Base-by-base conservation (phyloP, 441 rosid species). In the Hura crepitans region DNA sequence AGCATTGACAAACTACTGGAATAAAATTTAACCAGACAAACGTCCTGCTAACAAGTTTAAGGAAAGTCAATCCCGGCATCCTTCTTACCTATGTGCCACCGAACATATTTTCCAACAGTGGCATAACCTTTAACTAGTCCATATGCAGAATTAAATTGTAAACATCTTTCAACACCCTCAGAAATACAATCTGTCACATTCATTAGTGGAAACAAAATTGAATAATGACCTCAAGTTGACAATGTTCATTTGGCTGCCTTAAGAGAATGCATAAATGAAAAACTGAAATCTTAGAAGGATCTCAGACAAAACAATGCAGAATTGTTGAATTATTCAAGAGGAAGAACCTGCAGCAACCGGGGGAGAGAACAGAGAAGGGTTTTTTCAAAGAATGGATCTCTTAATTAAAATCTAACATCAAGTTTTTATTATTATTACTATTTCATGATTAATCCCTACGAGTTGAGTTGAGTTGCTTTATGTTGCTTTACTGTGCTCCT, bases 391-490 rank as follows among this genome's bases (percentile, higher is more conserved):
- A 50, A 55, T n/a, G n/a, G 59, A 55, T 55, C 33, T 55, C 7
- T 39, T 10, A 4, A 5, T 47, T 23, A 66, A 66, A 35, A 20
- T 39, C n/a, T 4, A 22, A 5, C 12, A 15, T 53, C 4, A 31
- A 22, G 3, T 27, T 33, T 42, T 20, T 25, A n/a, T n/a, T n/a
- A n/a, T n/a, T n/a, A n/a, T 62, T 17, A 22, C 27, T 11, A 28
- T 7, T 62, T 62, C 33, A 62, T 6, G 49, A 46, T 65, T 54
- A 47, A 46, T 65, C 42, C 35, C 23, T n/a, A 27, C n/a, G n/a
- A n/a, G n/a, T n/a, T n/a, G n/a, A n/a, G n/a, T n/a, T n/a, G n/a
- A n/a, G n/a, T n/a, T n/a, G n/a, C n/a, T n/a, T n/a, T n/a, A n/a
- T n/a, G n/a, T 65, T n/a, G 45, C 54, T 43, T 14, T n/a, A n/a